Evolutionary conservation across 108 stramenopile genomes (phyloP), one percentile per base, ranked within the genome.

Genomic region (Pseudonitzschia multiseries): DNA sequence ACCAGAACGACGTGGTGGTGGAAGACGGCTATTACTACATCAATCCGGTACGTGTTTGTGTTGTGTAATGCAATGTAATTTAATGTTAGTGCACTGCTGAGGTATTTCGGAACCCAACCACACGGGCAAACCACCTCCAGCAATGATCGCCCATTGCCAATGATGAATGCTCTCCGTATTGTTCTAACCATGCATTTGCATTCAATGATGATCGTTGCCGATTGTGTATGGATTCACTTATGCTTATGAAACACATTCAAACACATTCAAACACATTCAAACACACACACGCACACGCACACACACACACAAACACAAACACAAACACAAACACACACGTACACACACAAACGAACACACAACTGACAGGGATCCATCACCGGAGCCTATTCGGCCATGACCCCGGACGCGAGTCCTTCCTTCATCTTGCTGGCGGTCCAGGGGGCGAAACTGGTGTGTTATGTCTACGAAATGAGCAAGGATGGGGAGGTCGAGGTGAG

Each of bases 361-460:
- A 36, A 36, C 36, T 6, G 4, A 36, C 36, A 89, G 87, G 93
- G 93, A 60, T 89, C 90, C 57, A 97, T 98, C 54, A 97, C 96
- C 10, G 98, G 98, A 50, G 96, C 97, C 17, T 95, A 87, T 79
- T 90, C 92, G 0, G 53, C 88, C 2, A 60, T 79, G 21, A 77
- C 67, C 28, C 31, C 71, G 14, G 79, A 85, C 42, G 88, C 86
- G 31, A 78, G 74, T 31, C 93, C 93, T 20, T 91, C 90, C 5
- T 99, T 99, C 53, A 87, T 98, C 42, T 83, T 99, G 60, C 80
- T 99, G 31, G 98, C 98, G 22, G 86, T 99, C 50, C 97, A 98
- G 69, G 97, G 92, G 17, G 70, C 60, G 20, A 98, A 96, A 71
- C 85, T 97, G 42, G 96, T 98, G 14, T 95, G 94, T 69, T 99